Percentiles rank a stretch among this genome's conserved stretches.
Conservation (phyloP, 495 filamentous ascomycete genomes). For the Podospora pseudoanserina region DNA sequence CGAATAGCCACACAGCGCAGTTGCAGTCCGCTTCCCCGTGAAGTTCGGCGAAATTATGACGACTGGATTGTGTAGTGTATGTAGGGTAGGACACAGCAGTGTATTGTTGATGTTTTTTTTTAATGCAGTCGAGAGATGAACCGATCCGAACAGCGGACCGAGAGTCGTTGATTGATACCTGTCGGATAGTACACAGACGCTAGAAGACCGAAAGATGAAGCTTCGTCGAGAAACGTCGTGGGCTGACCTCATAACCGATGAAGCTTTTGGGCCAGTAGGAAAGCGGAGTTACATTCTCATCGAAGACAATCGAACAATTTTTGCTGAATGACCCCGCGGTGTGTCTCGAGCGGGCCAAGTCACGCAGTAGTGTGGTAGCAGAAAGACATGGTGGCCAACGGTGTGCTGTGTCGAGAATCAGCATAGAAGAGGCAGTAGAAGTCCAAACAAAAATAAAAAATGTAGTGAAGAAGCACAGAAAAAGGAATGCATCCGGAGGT, state of each 20-base stretch:
- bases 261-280: constrained; percentile 5
- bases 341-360: constrained; percentile 1
- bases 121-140: neutral
- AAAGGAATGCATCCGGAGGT: neutral
- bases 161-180: neutral
- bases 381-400: neutral
- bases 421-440: neutral
- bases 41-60: neutral
- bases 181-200: neutral
- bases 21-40: neutral
- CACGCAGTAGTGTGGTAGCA: neutral
- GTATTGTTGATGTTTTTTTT: neutral
- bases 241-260: constrained; percentile 3
- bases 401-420: neutral
- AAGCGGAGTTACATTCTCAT: constrained; percentile 5
- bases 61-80: neutral
- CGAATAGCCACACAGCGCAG: neutral
- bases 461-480: neutral
- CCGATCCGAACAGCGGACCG: neutral
- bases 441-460: neutral
- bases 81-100: neutral
- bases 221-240: neutral
- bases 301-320: constrained; percentile 8
- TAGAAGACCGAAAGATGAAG: neutral
- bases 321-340: constrained; percentile 5